Evolutionary conservation across 331 rosid species (phyloP).

Genomic region (Saraca asoca): DNA sequence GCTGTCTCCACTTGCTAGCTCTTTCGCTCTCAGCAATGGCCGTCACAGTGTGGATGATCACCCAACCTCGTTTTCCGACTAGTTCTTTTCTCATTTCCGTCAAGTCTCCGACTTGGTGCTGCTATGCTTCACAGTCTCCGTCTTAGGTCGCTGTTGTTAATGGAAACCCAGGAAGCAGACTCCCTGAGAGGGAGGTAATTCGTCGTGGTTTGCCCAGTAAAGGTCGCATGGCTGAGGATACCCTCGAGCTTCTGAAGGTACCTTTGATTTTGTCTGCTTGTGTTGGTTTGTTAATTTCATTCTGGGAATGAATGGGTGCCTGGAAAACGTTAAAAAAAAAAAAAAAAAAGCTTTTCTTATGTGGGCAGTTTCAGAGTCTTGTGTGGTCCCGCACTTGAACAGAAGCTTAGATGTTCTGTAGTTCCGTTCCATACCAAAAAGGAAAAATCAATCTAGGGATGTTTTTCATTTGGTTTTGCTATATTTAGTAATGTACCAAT

Average conservation of each 20-base stretch:
- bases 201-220: constrained; percentile 92
- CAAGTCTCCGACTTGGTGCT: constrained; percentile 32
- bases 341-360: too few relatives aligned
- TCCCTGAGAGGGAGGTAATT: constrained; percentile 52
- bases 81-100: constrained; percentile 24
- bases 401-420: too few relatives aligned
- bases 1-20: neutral
- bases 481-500: neutral
- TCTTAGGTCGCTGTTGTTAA: constrained; percentile 51
- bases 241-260: constrained; percentile 23
- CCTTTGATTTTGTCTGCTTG: too few relatives aligned
- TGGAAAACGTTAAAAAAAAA: too few relatives aligned
- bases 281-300: neutral
- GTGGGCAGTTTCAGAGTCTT: too few relatives aligned
- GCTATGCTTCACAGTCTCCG: constrained; percentile 48
- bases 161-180: constrained; percentile 3
- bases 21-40: neutral
- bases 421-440: too few relatives aligned
- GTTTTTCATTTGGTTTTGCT: too few relatives aligned
- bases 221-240: constrained; percentile 88
- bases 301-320: too few relatives aligned
- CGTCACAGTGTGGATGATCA: constrained; percentile 36
- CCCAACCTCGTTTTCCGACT: constrained; percentile 36
- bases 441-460: too few relatives aligned
- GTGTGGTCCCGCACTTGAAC: too few relatives aligned